These are phyloP conservation scores for Ophiosphaerella korrae DNA, from an alignment of 2,329 filamentous ascomycete species.

Conservation along the genomic window DNA sequence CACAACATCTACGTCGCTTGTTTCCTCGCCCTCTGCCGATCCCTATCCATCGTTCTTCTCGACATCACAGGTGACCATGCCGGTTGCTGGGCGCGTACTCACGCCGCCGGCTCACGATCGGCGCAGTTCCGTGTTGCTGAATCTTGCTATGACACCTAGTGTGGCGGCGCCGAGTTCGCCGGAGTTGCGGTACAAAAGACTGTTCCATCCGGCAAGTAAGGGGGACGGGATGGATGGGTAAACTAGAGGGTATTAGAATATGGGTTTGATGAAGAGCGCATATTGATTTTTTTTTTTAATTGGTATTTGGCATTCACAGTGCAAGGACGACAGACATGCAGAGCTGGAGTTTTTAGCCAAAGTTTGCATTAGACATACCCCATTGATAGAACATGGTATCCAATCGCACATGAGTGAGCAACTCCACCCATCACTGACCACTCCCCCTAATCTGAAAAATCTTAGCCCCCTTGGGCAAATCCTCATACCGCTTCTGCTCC, in stretches of 20 bases:
- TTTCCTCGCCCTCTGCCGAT: slow-evolving; percentile 32
- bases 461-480: background rate
- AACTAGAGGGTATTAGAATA: slow-evolving; percentile 19
- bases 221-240: too few species aligned
- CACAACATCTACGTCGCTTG: slow-evolving; percentile 39
- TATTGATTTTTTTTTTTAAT: background rate
- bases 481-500: slow-evolving; percentile 21
- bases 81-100: slow-evolving; percentile 14
- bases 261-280: slow-evolving; percentile 17
- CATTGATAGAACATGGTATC: too few species aligned
- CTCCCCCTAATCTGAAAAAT: background rate
- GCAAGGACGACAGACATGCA: too few species aligned
- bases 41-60: slow-evolving; percentile 11
- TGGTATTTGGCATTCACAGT: background rate
- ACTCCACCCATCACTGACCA: too few species aligned
- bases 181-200: slow-evolving; percentile 48
- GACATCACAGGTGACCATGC: slow-evolving; percentile 28
- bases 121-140: slow-evolving; percentile 25
- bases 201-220: slow-evolving; percentile 44
- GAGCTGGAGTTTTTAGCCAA: too few species aligned
- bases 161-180: slow-evolving; percentile 41
- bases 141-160: slow-evolving; percentile 31
- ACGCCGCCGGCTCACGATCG: slow-evolving; percentile 15
- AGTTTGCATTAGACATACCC: too few species aligned
- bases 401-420: too few species aligned